Evolutionary conservation across 495 filamentous ascomycete species (phyloP).

Genomic region (Penicillium paxilli): DNA sequence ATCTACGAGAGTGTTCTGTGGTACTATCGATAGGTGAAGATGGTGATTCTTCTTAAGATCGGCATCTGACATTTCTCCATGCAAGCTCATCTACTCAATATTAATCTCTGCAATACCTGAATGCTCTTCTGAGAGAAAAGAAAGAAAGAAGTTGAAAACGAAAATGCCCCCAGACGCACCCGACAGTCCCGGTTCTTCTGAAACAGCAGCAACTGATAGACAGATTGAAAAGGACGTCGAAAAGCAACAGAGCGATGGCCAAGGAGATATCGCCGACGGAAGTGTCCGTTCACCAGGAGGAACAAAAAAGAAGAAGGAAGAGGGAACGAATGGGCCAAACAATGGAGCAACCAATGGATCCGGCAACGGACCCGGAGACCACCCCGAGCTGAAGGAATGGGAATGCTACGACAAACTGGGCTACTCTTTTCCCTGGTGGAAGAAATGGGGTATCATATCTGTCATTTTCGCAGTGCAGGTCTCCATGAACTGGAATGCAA

Average conservation of each 20-base stretch:
- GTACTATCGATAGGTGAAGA: not conserved
- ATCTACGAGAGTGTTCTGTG: not conserved
- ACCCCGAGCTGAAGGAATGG: constrained; percentile 57
- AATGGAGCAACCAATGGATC: constrained; percentile 42
- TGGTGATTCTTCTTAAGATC: not conserved
- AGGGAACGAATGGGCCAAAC: constrained; percentile 11
- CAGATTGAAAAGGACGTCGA: constrained; percentile 16
- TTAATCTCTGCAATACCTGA: not conserved
- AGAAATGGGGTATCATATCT: constrained; percentile 75
- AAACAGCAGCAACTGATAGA: constrained; percentile 7
- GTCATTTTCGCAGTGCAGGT: constrained; percentile 75
- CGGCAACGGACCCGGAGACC: constrained; percentile 33
- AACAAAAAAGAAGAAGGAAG: constrained; percentile 11
- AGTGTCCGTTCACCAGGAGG: constrained; percentile 13
- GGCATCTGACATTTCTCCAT: not conserved
- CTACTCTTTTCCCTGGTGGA: constrained; percentile 60
- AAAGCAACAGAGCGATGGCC: constrained; percentile 18
- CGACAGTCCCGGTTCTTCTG: not conserved
- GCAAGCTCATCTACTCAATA: not conserved
- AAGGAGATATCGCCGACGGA: constrained; percentile 1
- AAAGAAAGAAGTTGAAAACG: no score
- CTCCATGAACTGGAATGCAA: constrained; percentile 86
- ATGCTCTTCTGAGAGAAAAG: no score
- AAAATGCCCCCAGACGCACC: not conserved
- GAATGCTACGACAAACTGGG: constrained; percentile 65